These are phyloP conservation scores for Ophiocordyceps robertsii DNA, from an alignment of 2,329 filamentous ascomycete species.

Conservation along the genomic window DNA sequence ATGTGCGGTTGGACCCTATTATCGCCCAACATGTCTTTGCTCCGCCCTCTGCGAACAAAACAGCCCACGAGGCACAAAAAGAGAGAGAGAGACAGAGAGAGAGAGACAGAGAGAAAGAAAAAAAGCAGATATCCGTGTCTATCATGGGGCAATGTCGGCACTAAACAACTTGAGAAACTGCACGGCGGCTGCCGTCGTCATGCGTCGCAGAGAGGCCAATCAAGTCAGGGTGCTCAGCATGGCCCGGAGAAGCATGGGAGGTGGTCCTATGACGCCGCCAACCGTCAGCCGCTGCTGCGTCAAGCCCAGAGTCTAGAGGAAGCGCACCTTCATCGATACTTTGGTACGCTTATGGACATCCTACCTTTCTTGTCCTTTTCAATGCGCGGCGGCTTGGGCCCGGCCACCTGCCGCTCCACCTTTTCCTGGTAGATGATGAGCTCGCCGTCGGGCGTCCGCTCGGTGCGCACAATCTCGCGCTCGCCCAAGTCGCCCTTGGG, in stretches of 20 bases:
- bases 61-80: no score
- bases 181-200: no score
- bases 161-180: no score
- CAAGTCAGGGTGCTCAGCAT: constrained; percentile 61
- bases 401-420: constrained; percentile 40
- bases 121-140: no score
- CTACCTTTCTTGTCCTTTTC: constrained; percentile 94
- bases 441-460: constrained; percentile 45
- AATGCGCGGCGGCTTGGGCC: constrained; percentile 49
- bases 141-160: no score
- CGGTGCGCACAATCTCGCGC: constrained; percentile 40
- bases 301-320: constrained; percentile 6
- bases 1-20: no score
- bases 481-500: constrained; percentile 24
- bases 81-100: no score
- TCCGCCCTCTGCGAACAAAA: no score
- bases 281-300: constrained; percentile 16
- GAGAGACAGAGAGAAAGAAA: no score
- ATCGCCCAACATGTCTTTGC: no score
- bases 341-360: constrained; percentile 73
- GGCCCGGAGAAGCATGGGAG: constrained; percentile 49
- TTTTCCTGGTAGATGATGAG: constrained; percentile 50
- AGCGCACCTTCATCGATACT: constrained; percentile 47
- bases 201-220: constrained; percentile 6
- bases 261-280: constrained; percentile 37